Evolutionary conservation across 805 yeast genomes (phyloP).

Genomic region (Komagataella pastoris): DNA sequence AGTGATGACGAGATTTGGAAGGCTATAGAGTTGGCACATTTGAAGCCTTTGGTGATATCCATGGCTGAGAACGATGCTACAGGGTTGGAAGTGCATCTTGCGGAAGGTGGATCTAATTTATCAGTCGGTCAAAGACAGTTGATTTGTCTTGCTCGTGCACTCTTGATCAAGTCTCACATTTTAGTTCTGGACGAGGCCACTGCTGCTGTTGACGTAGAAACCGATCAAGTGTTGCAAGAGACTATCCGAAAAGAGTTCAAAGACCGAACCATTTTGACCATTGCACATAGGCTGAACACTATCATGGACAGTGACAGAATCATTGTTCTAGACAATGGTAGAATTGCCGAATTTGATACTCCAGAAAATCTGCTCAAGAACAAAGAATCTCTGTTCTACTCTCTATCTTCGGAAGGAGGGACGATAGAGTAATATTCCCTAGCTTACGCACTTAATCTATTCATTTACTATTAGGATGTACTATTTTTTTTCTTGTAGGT

Average conservation of each 20-base stretch:
- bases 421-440: constrained; percentile 9
- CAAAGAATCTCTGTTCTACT: constrained; percentile 58
- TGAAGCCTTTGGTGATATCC: constrained; percentile 46
- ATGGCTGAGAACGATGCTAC: constrained; percentile 25
- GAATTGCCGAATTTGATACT: constrained; percentile 63
- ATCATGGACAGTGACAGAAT: constrained; percentile 73
- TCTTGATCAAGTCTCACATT: constrained; percentile 48
- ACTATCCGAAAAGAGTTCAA: constrained; percentile 66
- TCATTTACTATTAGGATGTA: background rate
- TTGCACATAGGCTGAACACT: constrained; percentile 77
- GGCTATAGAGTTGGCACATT: constrained; percentile 65
- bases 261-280: constrained; percentile 68
- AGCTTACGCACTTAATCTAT: background rate
- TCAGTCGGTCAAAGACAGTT: constrained; percentile 86
- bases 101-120: constrained; percentile 42
- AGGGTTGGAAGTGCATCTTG: constrained; percentile 13
- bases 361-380: constrained; percentile 56
- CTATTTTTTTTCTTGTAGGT: constrained; percentile 1
- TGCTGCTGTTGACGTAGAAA: constrained; percentile 80
- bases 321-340: constrained; percentile 63
- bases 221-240: constrained; percentile 65
- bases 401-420: constrained; percentile 77
- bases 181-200: constrained; percentile 78
- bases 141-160: constrained; percentile 71
- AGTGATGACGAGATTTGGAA: constrained; percentile 76